A percentile compares a stretch with the other conserved stretches of the same genome.
Evolutionary conservation across 306 rosid species (phyloP).

Genomic region (Cicer cuneatum): DNA sequence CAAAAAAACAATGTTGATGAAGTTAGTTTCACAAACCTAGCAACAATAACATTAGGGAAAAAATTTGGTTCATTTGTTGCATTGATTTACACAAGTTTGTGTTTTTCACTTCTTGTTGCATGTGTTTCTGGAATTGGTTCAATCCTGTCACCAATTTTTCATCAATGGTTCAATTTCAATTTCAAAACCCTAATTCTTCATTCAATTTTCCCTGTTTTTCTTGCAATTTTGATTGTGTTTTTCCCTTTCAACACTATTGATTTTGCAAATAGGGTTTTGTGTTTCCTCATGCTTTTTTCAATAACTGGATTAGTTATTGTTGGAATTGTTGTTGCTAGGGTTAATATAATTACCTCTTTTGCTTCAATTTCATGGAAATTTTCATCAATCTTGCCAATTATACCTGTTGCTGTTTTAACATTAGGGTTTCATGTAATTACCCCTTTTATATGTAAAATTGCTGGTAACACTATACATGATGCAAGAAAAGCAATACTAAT

Average conservation of each 20-base stretch:
- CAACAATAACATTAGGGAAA: slow-evolving; percentile 53
- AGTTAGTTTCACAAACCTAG: slow-evolving; percentile 64
- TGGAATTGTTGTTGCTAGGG: slow-evolving; percentile 53
- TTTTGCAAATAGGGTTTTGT: slow-evolving; percentile 53
- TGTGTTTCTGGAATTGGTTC: slow-evolving; percentile 68
- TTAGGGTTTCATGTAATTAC: slow-evolving; percentile 71
- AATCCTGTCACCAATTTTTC: slow-evolving; percentile 48
- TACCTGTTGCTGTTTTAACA: slow-evolving; percentile 61
- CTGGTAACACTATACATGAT: slow-evolving; percentile 53
- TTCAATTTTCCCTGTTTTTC: slow-evolving; percentile 52
- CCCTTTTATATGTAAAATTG: slow-evolving; percentile 64
- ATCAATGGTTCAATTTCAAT: not conserved
- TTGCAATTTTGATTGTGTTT: slow-evolving; percentile 45
- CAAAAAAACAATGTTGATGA: slow-evolving; percentile 57
- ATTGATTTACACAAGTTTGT: slow-evolving; percentile 49
- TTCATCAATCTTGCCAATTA: slow-evolving; percentile 53
- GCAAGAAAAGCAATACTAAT: slow-evolving; percentile 61
- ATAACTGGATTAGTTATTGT: slow-evolving; percentile 56
- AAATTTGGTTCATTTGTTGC: slow-evolving; percentile 57
- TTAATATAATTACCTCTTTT: slow-evolving; percentile 53
- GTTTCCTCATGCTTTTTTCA: slow-evolving; percentile 60
- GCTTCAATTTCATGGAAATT: slow-evolving; percentile 51
- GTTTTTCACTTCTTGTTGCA: slow-evolving; percentile 62
- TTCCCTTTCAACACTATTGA: slow-evolving; percentile 61
- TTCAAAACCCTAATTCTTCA: slow-evolving; percentile 41